phyloP scores from a whole-genome alignment of 169 alveolate genomes.

The Plasmodium chabaudi region DNA sequence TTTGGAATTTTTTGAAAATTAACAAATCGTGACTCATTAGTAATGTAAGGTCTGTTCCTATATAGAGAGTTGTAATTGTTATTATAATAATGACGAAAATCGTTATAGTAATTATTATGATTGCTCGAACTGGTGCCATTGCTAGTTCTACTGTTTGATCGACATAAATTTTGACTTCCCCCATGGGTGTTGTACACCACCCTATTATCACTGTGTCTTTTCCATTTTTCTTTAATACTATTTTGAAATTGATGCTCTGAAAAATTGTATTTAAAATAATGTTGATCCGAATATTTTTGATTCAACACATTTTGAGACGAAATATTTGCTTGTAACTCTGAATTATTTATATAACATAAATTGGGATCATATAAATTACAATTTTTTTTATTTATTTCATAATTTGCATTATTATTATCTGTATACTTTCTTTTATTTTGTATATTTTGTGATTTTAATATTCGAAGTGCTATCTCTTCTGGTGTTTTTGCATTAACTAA shows the following conservation, averaged over 20 bases:
- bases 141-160: too few relatives aligned
- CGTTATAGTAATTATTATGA: neutral
- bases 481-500: constrained; percentile 47
- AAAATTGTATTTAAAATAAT: constrained; percentile 1
- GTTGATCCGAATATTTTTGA: neutral
- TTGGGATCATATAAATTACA: constrained; percentile 1
- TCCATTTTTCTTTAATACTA: neutral
- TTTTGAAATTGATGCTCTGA: neutral
- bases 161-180: neutral
- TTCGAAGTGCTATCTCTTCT: constrained; percentile 66
- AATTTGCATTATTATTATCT: constrained; percentile 14
- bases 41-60: neutral
- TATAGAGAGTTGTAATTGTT: neutral
- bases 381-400: constrained; percentile 28
- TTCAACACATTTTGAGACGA: neutral
- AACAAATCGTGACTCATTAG: too few relatives aligned
- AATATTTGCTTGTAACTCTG: neutral
- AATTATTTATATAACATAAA: neutral
- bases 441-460: constrained; percentile 51
- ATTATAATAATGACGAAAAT: neutral
- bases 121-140: too few relatives aligned
- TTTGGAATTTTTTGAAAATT: too few relatives aligned
- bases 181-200: neutral
- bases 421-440: constrained; percentile 74
- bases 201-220: constrained; percentile 5